Evolutionary conservation across 129 eudicot species (phyloP).

Genomic region (Centella asiatica): DNA sequence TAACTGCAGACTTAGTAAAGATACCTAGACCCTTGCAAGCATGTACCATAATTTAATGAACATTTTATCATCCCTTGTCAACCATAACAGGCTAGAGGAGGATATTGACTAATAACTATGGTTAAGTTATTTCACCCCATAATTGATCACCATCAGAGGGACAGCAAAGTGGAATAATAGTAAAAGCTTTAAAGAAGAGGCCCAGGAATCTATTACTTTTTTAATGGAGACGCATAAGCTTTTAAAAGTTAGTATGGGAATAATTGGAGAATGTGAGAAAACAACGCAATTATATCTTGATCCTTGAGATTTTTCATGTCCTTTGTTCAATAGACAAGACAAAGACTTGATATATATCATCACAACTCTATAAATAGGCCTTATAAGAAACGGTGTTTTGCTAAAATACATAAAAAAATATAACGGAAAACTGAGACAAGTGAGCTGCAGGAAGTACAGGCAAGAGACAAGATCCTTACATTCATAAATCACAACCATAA

Average conservation of each 20-base stretch:
- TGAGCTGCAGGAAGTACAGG: background rate
- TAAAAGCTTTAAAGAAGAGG: background rate
- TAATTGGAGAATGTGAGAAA: background rate
- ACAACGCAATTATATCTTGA: background rate
- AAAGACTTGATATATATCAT: background rate
- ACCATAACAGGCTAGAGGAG: too few relatives aligned
- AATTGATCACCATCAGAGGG: background rate
- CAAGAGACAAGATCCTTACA: background rate
- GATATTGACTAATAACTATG: background rate
- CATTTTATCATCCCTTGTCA: background rate
- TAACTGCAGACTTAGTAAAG: background rate
- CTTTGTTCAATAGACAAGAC: background rate
- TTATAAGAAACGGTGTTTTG: background rate
- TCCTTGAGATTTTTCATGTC: background rate
- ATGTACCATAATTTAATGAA: too few relatives aligned
- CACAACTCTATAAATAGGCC: background rate
- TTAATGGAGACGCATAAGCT: slow-evolving; percentile 2
- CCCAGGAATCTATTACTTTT: background rate
- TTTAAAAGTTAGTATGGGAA: background rate
- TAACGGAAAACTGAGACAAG: background rate
- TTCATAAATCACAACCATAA: background rate
- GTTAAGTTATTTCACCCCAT: too few relatives aligned
- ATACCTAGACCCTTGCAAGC: background rate
- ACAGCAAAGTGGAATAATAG: background rate
- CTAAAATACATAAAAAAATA: background rate